phyloP scores from a whole-genome alignment of 495 filamentous ascomycete species.

The Penicillium atrosanguineum region DNA sequence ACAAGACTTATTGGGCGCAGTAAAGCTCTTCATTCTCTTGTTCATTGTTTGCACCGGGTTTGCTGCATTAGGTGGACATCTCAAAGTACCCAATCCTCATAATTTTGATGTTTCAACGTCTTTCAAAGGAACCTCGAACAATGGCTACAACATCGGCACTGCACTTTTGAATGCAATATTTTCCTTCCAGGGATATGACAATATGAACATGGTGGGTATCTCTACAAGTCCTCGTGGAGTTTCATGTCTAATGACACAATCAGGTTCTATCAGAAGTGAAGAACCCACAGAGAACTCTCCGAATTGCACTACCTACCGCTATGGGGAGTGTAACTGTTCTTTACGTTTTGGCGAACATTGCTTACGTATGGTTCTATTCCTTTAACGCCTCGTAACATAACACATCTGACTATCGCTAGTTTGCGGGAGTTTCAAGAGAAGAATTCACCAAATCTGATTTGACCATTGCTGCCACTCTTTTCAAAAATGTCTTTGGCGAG shows the following conservation, averaged over 20 bases:
- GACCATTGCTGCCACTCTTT: slow-evolving; percentile 28
- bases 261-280: slow-evolving; percentile 70
- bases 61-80: slow-evolving; percentile 34
- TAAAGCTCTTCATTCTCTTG: slow-evolving; percentile 40
- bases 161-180: slow-evolving; percentile 28
- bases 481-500: slow-evolving; percentile 28
- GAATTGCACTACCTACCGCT: slow-evolving; percentile 56
- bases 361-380: slow-evolving; percentile 55
- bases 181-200: slow-evolving; percentile 29
- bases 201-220: slow-evolving; percentile 22
- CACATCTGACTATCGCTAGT: slow-evolving; percentile 11
- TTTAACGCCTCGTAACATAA: too few relatives aligned
- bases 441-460: slow-evolving; percentile 24
- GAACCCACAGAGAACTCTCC: slow-evolving; percentile 62
- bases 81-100: slow-evolving; percentile 15
- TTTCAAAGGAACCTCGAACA: slow-evolving; percentile 27
- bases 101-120: slow-evolving; percentile 23
- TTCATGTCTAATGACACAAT: too few relatives aligned
- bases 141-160: slow-evolving; percentile 26
- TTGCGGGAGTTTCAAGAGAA: slow-evolving; percentile 26
- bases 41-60: slow-evolving; percentile 45
- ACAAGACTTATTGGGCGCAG: slow-evolving; percentile 33
- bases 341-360: slow-evolving; percentile 65
- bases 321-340: slow-evolving; percentile 56
- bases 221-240: too few relatives aligned